Evolutionary conservation across 176 grass and related monocot species (phyloP).

Genomic region (Oryza officinalis): DNA sequence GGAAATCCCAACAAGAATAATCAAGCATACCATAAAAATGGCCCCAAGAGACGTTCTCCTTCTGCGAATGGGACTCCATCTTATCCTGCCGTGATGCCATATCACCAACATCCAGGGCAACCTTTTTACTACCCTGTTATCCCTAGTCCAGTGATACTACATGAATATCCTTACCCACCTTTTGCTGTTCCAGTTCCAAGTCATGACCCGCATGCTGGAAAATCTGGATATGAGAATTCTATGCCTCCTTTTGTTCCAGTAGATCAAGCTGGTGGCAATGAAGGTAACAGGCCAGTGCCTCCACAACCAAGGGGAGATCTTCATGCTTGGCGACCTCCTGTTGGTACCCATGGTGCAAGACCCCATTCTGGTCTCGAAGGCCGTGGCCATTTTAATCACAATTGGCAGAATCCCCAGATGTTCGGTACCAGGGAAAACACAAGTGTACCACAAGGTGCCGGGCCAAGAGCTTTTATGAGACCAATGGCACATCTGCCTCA

Average conservation of each 20-base stretch:
- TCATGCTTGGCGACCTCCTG: constrained; percentile 56
- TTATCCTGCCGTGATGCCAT: constrained; percentile 52
- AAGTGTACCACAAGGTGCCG: constrained; percentile 50
- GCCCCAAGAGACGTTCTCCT: constrained; percentile 47
- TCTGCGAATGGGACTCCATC: constrained; percentile 58
- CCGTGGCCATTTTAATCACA: constrained; percentile 49
- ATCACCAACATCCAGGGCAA: constrained; percentile 68
- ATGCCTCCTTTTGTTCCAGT: constrained; percentile 45
- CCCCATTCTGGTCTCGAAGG: constrained; percentile 51
- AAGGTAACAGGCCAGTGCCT: constrained; percentile 53
- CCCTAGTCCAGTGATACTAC: constrained; percentile 51
- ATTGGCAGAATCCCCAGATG: constrained; percentile 48
- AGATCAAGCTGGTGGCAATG: constrained; percentile 53
- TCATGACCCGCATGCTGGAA: constrained; percentile 50
- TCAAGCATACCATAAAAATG: constrained; percentile 67
- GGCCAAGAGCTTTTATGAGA: constrained; percentile 60
- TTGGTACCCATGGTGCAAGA: constrained; percentile 50
- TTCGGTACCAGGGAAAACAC: constrained; percentile 54
- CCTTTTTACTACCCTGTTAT: constrained; percentile 67
- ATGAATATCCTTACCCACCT: constrained; percentile 66
- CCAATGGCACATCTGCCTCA: constrained; percentile 53
- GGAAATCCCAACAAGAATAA: constrained; percentile 54
- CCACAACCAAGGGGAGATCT: constrained; percentile 50
- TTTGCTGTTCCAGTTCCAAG: constrained; percentile 44
- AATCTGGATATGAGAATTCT: constrained; percentile 53